Base-by-base conservation (phyloP, 257 asterid species). In the Datura wrightii region DNA sequence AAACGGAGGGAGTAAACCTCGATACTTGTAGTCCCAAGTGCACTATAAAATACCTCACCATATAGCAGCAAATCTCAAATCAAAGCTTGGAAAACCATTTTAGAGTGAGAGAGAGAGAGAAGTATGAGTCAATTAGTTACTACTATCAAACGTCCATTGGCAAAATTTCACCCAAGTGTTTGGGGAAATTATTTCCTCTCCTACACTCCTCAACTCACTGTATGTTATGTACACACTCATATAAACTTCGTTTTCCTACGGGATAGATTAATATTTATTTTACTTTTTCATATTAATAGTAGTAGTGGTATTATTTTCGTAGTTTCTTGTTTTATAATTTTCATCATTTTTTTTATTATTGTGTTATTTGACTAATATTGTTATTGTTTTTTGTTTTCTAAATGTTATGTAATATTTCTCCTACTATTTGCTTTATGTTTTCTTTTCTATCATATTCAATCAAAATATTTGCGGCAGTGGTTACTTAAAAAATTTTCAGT, bases 181-280 rank as follows among this genome's bases (percentile, higher is more conserved):
- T 81, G 84, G 84, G 15, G 46, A 42, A 19, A 81, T 2, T 59
- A 58, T 81, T 81, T 81, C 15, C 76, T 81, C 13, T 11, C 9
- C 2, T 82, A 65, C 44, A 70, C 72, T 65, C 52, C 84, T 39
- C 16, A 66, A 18, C 46, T 48, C 78, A 82, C 76, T 0, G 84
- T 63, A 82, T 18, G 36, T 13, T 39, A 3, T 36, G 56, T 41
- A 6, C 8, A 36, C 10, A 50, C 41, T 7, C 18, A 24, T 41
- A 6, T 8, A 59, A 8, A 3, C 2, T 2, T 13, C 14, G 3
- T 60, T 19, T 60, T 60, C 3, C 7, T 10, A 8, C 3, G 39
- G 5, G 3, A 19, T 24, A 60, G 3, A 3, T 1, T 19, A 5
- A 0, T 24, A 60, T 9, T 9, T 60, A 0, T 60, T 24, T 10